A percentile compares a stretch with the other conserved stretches of the same genome.
Evolutionary conservation across 371 early-diverging fungal genomes (phyloP).

Genomic region (Conidiobolus coronatus): DNA sequence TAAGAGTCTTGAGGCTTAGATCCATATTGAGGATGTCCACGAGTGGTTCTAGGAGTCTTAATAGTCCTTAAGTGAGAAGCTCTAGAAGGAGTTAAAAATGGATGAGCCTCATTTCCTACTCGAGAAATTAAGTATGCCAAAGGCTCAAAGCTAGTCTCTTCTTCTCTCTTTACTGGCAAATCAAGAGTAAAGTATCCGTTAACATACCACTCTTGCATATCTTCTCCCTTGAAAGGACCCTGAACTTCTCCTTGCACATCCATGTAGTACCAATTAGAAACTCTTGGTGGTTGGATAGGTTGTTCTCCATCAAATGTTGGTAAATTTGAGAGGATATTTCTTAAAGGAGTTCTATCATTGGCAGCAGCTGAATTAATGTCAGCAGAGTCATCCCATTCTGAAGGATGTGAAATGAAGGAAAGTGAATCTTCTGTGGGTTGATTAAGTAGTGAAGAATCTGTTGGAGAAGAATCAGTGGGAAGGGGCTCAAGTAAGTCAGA

Average conservation of each 20-base stretch:
- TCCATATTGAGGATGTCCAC: constrained; percentile 5
- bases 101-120: constrained; percentile 32
- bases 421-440: neutral
- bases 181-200: constrained; percentile 52
- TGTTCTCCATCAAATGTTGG: neutral
- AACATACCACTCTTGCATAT: constrained; percentile 74
- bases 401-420: neutral
- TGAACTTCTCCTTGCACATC: constrained; percentile 16
- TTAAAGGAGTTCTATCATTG: neutral
- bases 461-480: neutral
- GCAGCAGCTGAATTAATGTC: neutral
- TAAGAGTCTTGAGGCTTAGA: constrained; percentile 6
- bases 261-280: constrained; percentile 28
- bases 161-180: constrained; percentile 45
- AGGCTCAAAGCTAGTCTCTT: constrained; percentile 39
- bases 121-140: constrained; percentile 29
- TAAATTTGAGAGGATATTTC: neutral
- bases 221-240: constrained; percentile 51
- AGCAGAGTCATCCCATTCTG: neutral
- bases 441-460: neutral
- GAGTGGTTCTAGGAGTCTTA: constrained; percentile 1
- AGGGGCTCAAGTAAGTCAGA: no score
- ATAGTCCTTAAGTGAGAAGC: constrained; percentile 5
- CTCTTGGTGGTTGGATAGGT: neutral
- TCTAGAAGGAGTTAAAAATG: constrained; percentile 23